Percentiles rank a stretch among this genome's conserved stretches.
Conservation (phyloP, 345 rosid genomes). For the Bruguiera parviflora region DNA sequence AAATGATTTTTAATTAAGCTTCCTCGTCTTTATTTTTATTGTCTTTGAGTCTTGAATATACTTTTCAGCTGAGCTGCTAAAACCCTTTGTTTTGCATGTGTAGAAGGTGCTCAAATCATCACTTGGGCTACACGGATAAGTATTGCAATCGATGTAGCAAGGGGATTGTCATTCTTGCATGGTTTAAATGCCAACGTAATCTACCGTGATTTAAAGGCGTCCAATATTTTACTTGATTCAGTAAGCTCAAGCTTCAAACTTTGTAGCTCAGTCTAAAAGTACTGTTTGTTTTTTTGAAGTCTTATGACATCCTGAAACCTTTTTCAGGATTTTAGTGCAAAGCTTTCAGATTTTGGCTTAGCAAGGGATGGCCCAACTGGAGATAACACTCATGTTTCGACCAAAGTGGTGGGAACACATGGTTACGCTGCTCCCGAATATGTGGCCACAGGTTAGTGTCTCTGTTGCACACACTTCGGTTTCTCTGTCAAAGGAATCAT, state of each 20-base stretch:
- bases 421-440: conserved; percentile 97
- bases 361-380: conserved; percentile 95
- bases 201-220: conserved; percentile 64
- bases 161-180: conserved; percentile 61
- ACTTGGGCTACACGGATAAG: conserved; percentile 51
- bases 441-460: conserved; percentile 65
- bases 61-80: background rate
- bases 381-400: conserved; percentile 83
- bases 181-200: conserved; percentile 58
- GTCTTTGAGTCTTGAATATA: background rate
- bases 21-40: background rate
- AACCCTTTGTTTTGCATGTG: conserved; percentile 4
- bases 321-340: conserved; percentile 64
- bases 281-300: background rate
- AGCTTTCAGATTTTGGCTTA: conserved; percentile 92
- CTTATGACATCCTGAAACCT: conserved; percentile 6
- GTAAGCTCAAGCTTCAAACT: conserved; percentile 29
- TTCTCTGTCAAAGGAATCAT: background rate
- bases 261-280: conserved; percentile 1
- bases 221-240: conserved; percentile 66
- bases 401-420: conserved; percentile 77
- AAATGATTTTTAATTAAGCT: background rate
- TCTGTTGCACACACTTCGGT: background rate
- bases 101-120: conserved; percentile 59
- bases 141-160: conserved; percentile 49